A percentile compares a stretch with the other conserved stretches of the same genome.
phyloP scores from a whole-genome alignment of 2,329 filamentous ascomycete species.

The Biscogniauxia sp. region DNA sequence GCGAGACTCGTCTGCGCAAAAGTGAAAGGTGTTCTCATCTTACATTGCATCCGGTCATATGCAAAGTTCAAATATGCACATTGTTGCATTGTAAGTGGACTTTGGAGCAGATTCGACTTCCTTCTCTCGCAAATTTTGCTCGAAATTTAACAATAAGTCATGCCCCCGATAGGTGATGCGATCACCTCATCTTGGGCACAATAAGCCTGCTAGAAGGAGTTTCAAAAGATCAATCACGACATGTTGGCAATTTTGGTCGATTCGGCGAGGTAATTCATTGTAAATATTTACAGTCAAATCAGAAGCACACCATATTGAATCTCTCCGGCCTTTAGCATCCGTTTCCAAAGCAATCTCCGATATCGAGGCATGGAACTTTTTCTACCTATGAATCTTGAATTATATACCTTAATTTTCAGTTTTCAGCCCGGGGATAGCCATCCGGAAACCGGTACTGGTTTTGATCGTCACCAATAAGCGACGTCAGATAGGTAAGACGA shows the following conservation, averaged over 20 bases:
- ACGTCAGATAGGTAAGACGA: no score
- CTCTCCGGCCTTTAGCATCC: no score
- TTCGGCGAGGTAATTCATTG: conserved; percentile 14
- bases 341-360: no score
- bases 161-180: conserved; percentile 13
- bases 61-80: conserved; percentile 14
- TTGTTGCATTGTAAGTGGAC: conserved; percentile 8
- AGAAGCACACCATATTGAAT: no score
- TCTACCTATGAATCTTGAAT: no score
- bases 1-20: conserved; percentile 13
- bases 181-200: conserved; percentile 21
- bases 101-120: conserved; percentile 17
- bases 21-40: conserved; percentile 17
- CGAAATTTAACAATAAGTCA: conserved; percentile 18
- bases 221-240: conserved; percentile 16
- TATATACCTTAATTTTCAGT: no score
- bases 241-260: conserved; percentile 24
- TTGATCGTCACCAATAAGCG: no score
- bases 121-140: conserved; percentile 22
- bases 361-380: no score
- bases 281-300: conserved; percentile 3
- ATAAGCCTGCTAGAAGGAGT: conserved; percentile 19
- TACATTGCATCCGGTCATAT: conserved; percentile 17
- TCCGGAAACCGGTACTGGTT: no score
- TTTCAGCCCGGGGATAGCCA: no score